Conservation (phyloP, 1,284 basidiomycete species). For the Cutaneotrichosporon spelunceum region DNA sequence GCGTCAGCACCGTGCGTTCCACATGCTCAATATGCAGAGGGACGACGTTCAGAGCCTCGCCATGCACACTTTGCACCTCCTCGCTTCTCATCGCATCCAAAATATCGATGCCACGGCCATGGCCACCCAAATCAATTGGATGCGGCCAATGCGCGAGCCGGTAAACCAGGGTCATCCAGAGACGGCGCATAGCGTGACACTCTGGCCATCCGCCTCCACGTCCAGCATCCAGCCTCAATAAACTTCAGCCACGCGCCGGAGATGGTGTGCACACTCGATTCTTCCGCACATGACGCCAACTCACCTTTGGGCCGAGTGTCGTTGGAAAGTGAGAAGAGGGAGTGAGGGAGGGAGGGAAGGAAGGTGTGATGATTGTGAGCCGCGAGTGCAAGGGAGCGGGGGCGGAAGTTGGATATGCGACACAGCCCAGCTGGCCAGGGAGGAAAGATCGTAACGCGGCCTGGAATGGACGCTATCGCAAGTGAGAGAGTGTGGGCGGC, state of each 20-base stretch:
- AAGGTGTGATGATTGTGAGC: not conserved
- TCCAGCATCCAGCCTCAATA: not conserved
- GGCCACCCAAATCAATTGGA: not conserved
- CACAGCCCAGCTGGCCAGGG: slow-evolving; percentile 5
- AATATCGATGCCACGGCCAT: not conserved
- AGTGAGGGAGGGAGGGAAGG: no score
- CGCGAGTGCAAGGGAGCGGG: not conserved
- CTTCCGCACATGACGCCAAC: not conserved
- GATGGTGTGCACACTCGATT: not conserved
- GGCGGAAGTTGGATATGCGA: not conserved
- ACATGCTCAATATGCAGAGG: not conserved
- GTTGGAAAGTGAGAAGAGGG: not conserved
- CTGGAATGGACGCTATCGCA: not conserved
- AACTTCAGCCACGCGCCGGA: not conserved
- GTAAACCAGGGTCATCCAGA: not conserved
- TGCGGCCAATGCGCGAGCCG: not conserved
- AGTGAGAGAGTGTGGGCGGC: not conserved
- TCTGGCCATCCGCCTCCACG: not conserved
- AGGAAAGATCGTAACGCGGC: not conserved
- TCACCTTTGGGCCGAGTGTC: not conserved
- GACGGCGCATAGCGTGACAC: not conserved
- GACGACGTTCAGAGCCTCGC: not conserved
- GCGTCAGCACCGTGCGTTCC: not conserved
- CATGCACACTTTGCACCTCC: not conserved
- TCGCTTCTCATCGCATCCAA: not conserved